Evolutionary conservation across 2,329 filamentous ascomycete species (phyloP).

Genomic region (Cercospora citrullina): DNA sequence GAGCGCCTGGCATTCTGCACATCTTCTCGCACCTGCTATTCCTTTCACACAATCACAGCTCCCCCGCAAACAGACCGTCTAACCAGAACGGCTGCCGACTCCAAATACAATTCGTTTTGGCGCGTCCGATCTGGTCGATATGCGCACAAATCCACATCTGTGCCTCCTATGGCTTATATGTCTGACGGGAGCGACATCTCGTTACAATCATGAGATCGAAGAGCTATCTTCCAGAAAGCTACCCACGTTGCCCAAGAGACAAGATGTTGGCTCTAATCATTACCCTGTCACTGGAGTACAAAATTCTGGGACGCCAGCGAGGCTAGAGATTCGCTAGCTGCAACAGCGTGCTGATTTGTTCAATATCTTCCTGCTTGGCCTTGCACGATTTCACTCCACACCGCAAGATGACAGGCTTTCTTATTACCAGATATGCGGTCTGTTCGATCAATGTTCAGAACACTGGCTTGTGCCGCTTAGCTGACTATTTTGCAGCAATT

Average conservation of each 20-base stretch:
- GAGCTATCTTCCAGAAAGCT: slow-evolving; percentile 9
- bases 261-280: slow-evolving; percentile 20
- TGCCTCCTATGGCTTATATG: background rate
- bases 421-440: slow-evolving; percentile 77
- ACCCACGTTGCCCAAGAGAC: slow-evolving; percentile 15
- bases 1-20: background rate
- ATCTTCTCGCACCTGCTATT: background rate
- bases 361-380: slow-evolving; percentile 74
- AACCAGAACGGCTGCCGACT: background rate
- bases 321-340: slow-evolving; percentile 69
- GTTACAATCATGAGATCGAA: slow-evolving; percentile 23
- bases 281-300: slow-evolving; percentile 38
- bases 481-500: slow-evolving; percentile 57
- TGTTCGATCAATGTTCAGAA: slow-evolving; percentile 26
- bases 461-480: background rate
- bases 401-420: slow-evolving; percentile 66
- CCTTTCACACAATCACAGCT: background rate
- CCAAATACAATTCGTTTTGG: background rate
- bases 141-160: background rate
- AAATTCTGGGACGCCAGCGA: slow-evolving; percentile 40
- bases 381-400: slow-evolving; percentile 69
- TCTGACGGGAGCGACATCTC: slow-evolving; percentile 10
- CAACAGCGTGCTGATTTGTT: slow-evolving; percentile 64
- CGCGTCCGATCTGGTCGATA: background rate
- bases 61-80: background rate